phyloP scores from a whole-genome alignment of 2,329 filamentous ascomycete species.

The Elsinoe australis region DNA sequence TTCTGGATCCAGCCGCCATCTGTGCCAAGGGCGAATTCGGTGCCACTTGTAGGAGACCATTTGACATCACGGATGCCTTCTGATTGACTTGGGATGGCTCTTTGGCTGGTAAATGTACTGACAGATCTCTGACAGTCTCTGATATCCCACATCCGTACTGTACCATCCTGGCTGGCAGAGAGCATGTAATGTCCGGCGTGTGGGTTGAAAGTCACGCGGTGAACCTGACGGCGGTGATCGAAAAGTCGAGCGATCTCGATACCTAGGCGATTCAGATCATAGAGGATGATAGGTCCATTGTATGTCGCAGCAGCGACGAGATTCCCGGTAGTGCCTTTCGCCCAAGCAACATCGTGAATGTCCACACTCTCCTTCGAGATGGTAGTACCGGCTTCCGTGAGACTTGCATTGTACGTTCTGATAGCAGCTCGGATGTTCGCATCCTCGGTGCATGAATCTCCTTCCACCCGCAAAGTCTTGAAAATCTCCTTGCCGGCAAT shows the following conservation, averaged over 20 bases:
- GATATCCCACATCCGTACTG: slow-evolving; percentile 58
- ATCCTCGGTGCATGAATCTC: slow-evolving; percentile 52
- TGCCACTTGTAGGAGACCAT: slow-evolving; percentile 56
- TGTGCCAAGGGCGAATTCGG: slow-evolving; percentile 57
- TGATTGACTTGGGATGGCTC: slow-evolving; percentile 49
- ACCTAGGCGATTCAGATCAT: slow-evolving; percentile 54
- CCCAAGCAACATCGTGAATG: slow-evolving; percentile 61
- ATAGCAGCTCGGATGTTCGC: slow-evolving; percentile 56
- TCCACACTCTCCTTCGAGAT: slow-evolving; percentile 51
- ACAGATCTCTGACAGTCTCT: slow-evolving; percentile 46
- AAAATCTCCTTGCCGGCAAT: slow-evolving; percentile 59
- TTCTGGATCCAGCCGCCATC: slow-evolving; percentile 57
- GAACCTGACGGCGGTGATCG: slow-evolving; percentile 58
- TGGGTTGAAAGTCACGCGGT: slow-evolving; percentile 58
- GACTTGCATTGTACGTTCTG: slow-evolving; percentile 36
- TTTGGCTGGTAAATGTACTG: slow-evolving; percentile 47
- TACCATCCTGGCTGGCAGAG: slow-evolving; percentile 58
- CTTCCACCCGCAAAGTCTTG: slow-evolving; percentile 54
- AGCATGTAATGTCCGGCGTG: slow-evolving; percentile 52
- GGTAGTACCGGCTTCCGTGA: slow-evolving; percentile 13
- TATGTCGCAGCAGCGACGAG: slow-evolving; percentile 57
- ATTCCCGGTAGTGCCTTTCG: slow-evolving; percentile 52
- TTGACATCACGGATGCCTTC: slow-evolving; percentile 56
- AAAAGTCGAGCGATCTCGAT: slow-evolving; percentile 56
- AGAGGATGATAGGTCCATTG: slow-evolving; percentile 58